Base-by-base conservation (phyloP, 805 yeast species). In the Metschnikowia lunata region DNA sequence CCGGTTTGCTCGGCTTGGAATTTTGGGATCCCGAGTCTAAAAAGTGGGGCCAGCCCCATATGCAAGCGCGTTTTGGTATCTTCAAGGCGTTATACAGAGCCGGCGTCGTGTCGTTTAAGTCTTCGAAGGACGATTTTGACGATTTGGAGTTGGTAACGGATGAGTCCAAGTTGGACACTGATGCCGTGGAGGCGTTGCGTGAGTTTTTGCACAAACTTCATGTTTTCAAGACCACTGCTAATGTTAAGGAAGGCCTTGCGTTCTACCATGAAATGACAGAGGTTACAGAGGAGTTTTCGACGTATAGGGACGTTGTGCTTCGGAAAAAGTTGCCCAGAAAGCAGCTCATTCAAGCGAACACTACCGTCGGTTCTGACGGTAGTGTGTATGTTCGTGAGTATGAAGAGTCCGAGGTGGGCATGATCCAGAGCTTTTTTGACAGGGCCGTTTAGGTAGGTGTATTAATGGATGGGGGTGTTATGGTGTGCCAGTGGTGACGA, bases 21-120 rank as follows among this genome's bases (percentile, higher is more conserved):
- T 86, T 76, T 61, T 88, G 95, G 88, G 95, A 88, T 63, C 96
- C 96, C 33, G 65, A 66, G 36, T 75, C 87, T 27, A 69, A 72
- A 47, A 88, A 87, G 66, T 88, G 96, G 96, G 96, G 96, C 28
- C 97, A 88, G 68, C 82, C 97, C 11, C 97, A 88, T 62, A 87
- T 88, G 88, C 95, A 88, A 68, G 96, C 96, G 4, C 75, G 97
- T 63, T 88, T 76, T 66, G 87, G 93, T 29, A 88, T 88, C 54
- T 74, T 86, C 75, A 86, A 85, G 67, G 76, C 83, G 11, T 81
- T 86, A 60, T 66, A 85, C 56, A 74, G 80, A 42, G 83, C 88
- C 0, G 82, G 85, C 27, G 82, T 88, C 33, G 81, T 81, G 26
- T 67, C 69, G 39, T 65, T 88, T 40, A 73, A 72, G 31, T 69